phyloP scores from a whole-genome alignment of 1,284 basidiomycete genomes.

The Wolfiporia cocos region DNA sequence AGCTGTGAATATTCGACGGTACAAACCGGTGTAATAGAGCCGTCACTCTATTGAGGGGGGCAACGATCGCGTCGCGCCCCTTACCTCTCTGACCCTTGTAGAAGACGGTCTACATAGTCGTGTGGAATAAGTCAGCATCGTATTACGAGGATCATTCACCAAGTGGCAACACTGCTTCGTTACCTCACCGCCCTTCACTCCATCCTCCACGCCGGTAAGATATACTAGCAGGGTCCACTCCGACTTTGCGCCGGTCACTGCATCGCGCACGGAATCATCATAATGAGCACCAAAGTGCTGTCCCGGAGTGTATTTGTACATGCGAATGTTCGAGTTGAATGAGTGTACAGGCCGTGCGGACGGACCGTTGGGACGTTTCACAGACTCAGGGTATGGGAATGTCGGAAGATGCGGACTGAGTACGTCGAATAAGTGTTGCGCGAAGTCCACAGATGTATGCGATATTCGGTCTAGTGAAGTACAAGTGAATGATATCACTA shows the following conservation, averaged over 20 bases:
- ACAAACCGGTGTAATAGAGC: slow-evolving; percentile 65
- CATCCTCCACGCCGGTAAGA: slow-evolving; percentile 65
- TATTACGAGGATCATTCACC: not conserved
- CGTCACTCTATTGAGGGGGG: slow-evolving; percentile 59
- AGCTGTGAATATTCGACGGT: not conserved
- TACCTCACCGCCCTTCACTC: slow-evolving; percentile 69
- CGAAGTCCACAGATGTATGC: slow-evolving; percentile 55
- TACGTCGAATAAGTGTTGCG: slow-evolving; percentile 43
- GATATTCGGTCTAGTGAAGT: slow-evolving; percentile 52
- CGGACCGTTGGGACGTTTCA: slow-evolving; percentile 26
- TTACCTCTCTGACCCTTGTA: slow-evolving; percentile 52
- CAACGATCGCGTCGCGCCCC: slow-evolving; percentile 45
- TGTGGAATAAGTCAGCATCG: not conserved
- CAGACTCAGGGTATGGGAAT: slow-evolving; percentile 46
- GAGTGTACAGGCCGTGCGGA: slow-evolving; percentile 41
- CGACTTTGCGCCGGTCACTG: slow-evolving; percentile 49
- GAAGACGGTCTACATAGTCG: slow-evolving; percentile 57
- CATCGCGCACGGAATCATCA: slow-evolving; percentile 62
- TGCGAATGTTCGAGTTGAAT: slow-evolving; percentile 62
- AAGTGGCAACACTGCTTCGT: not conserved
- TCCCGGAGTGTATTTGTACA: slow-evolving; percentile 61
- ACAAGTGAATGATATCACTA: not conserved
- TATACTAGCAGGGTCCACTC: slow-evolving; percentile 84
- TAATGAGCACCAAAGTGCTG: slow-evolving; percentile 75
- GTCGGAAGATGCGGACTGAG: slow-evolving; percentile 56